Evolutionary conservation across 495 filamentous ascomycete species (phyloP), one percentile per base, ranked within the genome.

Genomic region (Penicillium desertorum): DNA sequence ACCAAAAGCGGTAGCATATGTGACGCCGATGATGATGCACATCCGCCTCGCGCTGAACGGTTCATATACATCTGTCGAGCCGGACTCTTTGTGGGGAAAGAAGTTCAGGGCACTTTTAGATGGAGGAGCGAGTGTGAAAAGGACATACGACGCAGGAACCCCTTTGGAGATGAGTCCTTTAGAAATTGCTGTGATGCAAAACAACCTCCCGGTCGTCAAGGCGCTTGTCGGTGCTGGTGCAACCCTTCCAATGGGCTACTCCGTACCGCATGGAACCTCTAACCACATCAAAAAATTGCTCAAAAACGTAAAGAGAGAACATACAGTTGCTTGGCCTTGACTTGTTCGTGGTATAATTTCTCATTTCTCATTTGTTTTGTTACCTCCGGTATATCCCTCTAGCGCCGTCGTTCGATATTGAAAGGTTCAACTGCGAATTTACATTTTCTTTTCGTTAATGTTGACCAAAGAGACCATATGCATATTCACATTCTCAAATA

Each of bases 1-100:
- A 19, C 17, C 23, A 3, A 14, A 32, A 2, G 1, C 5, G 5
- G 19, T 6, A 20, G 30, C 32, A 41, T 52, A 52, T 16, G 49
- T 42, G 19, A 52, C 49, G 22, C 49, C 49, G 6, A 23, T 52
- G 19, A 23, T 52, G 34, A 19, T 16, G 7, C 49, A 52, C 14
- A 37, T 52, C 19, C 12, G 17, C 2, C 30, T 22, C 34, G 49
- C 32, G 34, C 17, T 42, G 9, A 2, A 12, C 1, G 11, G 20
- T 20, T 30, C 29, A 30, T 30, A 11, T 30, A 11, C 8, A 11
- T 30, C 10, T 11, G 2, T 17, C 4, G 11, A 22, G 7, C 5
- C 16, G 12, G 41, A 44, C 11, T 22, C 41, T 10, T 9, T 44
- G 41, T 44, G 41, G 41, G 5, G 17, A 22, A 44, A 2, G 17